These are phyloP conservation scores for Potentilla sterilis DNA, from an alignment of 306 rosid genomes.

Conservation along the genomic window DNA sequence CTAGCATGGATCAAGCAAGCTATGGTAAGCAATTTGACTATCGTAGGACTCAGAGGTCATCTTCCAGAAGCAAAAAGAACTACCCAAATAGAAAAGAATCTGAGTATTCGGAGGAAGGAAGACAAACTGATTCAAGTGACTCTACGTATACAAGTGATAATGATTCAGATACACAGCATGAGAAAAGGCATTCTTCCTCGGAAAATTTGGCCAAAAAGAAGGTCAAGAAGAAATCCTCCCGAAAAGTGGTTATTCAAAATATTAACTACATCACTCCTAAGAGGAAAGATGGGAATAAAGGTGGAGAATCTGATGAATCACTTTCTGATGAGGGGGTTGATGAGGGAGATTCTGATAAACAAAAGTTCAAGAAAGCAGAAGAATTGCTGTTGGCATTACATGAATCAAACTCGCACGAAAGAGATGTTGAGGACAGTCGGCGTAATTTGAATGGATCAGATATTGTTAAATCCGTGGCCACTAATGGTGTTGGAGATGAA, in stretches of 20 bases:
- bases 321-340: constrained; percentile 28
- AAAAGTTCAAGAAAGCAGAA: constrained; percentile 41
- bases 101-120: constrained; percentile 41
- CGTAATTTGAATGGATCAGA: constrained; percentile 8
- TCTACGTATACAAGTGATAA: constrained; percentile 42
- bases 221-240: constrained; percentile 43
- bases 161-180: constrained; percentile 38
- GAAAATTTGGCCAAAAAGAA: constrained; percentile 36
- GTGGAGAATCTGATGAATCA: constrained; percentile 45
- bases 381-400: constrained; percentile 46
- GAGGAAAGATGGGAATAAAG: constrained; percentile 54
- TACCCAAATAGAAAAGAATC: constrained; percentile 30
- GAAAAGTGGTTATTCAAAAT: constrained; percentile 65
- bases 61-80: constrained; percentile 41
- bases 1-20: constrained; percentile 30
- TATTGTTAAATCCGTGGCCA: constrained; percentile 24
- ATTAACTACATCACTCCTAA: constrained; percentile 68
- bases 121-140: constrained; percentile 21
- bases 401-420: constrained; percentile 9
- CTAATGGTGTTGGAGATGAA: constrained; percentile 42
- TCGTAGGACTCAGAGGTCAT: constrained; percentile 34
- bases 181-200: constrained; percentile 35
- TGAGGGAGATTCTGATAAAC: constrained; percentile 38
- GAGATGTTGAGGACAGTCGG: neutral
- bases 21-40: neutral